Evolutionary conservation across 2,329 filamentous ascomycete species (phyloP), one percentile per base, ranked within the genome.

Genomic region (Plenodomus lindquistii): DNA sequence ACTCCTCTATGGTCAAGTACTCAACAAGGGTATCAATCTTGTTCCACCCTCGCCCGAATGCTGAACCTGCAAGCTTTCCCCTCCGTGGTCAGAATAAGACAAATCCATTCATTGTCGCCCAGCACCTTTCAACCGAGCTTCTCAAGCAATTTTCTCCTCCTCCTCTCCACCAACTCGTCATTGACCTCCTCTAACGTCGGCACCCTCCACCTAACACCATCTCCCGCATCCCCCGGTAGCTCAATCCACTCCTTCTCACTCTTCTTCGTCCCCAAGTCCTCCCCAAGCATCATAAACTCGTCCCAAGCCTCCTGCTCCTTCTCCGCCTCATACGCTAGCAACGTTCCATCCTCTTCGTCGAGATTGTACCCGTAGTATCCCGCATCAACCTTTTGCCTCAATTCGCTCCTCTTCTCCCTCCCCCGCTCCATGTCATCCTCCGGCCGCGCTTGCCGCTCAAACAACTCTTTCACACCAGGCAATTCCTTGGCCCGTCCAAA

Each of bases 341-440:
- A 70, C 38, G 81, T 84, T 0, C 87, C 89, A 70, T 96, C 91
- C 73, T 97, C 94, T 72, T 97, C 92, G 60, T 92, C 90, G 7
- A 92, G 81, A 52, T 91, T 92, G 72, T 96, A 99, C 35, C 94
- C 94, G 72, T 97, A 99, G 73, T 99, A 99, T 24, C 86, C 88
- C 11, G 94, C 94, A 74, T 99, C 91, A 8, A 99, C 92, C 60
- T 86, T 83, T 74, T 83, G 85, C 52, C 86, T 76, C 60, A 91
- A 69, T 62, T 91, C 88, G 42, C 85, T 84, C 60, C 88, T 80
- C 52, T 82, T 81, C 65, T 90, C 87, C 8, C 84, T 73, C 2
- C 85, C 82, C 65, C 85, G 86, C 50, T 85, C 77, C 55, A 81
- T 77, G 50, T 80, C 78, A 18, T 70, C 66, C 38, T 69, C 63